Percentiles rank a stretch among this genome's conserved stretches.
phyloP scores from a whole-genome alignment of 257 asterid species.

The Cinchona pubescens region DNA sequence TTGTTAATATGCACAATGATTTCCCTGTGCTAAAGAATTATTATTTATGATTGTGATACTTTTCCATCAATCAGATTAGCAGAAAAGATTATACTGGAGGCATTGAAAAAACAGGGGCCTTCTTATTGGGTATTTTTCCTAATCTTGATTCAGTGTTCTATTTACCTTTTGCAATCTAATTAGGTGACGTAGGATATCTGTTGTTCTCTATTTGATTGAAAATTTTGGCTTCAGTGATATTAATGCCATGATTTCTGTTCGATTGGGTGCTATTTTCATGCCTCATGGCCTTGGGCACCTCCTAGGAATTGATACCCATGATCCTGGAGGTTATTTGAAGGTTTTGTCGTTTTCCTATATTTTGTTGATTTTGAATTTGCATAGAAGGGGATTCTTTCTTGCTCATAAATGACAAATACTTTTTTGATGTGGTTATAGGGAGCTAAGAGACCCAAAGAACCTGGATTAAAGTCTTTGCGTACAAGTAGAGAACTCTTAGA shows the following conservation, averaged over 20 bases:
- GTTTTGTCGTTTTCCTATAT: constrained; percentile 25
- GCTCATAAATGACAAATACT: constrained; percentile 11
- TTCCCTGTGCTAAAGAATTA: neutral
- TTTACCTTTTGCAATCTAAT: constrained; percentile 11
- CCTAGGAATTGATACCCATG: constrained; percentile 94
- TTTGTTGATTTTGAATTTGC: constrained; percentile 6
- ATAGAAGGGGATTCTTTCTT: neutral
- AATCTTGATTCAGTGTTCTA: constrained; percentile 14
- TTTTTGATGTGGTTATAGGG: constrained; percentile 50
- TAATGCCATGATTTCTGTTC: constrained; percentile 69
- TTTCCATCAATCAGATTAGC: constrained; percentile 61
- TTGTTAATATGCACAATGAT: neutral
- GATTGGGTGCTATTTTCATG: constrained; percentile 85
- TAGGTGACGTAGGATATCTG: constrained; percentile 6
- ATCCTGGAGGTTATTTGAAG: constrained; percentile 92
- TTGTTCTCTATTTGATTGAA: constrained; percentile 19
- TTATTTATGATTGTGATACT: constrained; percentile 15
- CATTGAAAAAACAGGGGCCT: constrained; percentile 67
- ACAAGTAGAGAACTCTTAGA: constrained; percentile 77
- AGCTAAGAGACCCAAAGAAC: constrained; percentile 73
- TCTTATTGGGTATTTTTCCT: constrained; percentile 60
- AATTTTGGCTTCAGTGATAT: constrained; percentile 49
- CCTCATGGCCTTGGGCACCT: constrained; percentile 99
- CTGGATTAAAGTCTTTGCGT: constrained; percentile 80
- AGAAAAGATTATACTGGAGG: constrained; percentile 61